Conservation (phyloP, 1,284 basidiomycete species). For the Hemileia vastatrix region DNA sequence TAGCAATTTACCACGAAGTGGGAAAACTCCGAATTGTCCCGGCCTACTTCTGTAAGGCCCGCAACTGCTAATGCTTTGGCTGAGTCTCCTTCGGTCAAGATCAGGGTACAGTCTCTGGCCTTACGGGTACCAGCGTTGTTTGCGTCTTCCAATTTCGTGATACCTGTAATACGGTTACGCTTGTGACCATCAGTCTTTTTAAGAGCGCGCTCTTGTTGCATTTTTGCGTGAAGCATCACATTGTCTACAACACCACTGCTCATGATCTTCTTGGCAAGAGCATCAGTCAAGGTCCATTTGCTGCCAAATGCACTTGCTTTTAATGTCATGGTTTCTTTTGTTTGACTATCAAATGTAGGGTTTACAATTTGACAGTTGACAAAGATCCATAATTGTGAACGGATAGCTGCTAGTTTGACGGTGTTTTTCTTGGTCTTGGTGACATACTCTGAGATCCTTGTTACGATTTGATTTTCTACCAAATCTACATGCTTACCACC, state of each 20-base stretch:
- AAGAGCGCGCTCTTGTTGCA: slow-evolving; percentile 87
- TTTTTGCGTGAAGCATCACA: slow-evolving; percentile 88
- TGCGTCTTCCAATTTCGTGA: slow-evolving; percentile 89
- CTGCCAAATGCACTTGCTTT: slow-evolving; percentile 78
- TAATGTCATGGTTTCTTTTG: slow-evolving; percentile 88
- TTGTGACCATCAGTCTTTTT: slow-evolving; percentile 96
- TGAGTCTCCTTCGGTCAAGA: slow-evolving; percentile 99
- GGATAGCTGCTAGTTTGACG: slow-evolving; percentile 81
- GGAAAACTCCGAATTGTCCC: slow-evolving; percentile 98
- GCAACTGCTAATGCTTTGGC: slow-evolving; percentile 93
- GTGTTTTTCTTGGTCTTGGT: slow-evolving; percentile 94
- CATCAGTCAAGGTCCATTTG: slow-evolving; percentile 78
- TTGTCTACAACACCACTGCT: slow-evolving; percentile 87
- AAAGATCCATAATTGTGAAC: slow-evolving; percentile 91
- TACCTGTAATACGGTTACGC: slow-evolving; percentile 63
- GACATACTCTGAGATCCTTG: slow-evolving; percentile 61
- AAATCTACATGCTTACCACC: slow-evolving; percentile 86
- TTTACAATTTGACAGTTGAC: slow-evolving; percentile 95
- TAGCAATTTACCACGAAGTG: slow-evolving; percentile 87
- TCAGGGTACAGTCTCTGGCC: slow-evolving; percentile 79
- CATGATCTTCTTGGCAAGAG: slow-evolving; percentile 86
- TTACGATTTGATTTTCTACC: slow-evolving; percentile 80
- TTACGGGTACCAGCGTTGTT: slow-evolving; percentile 86
- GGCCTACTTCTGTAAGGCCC: slow-evolving; percentile 84
- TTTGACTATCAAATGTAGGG: slow-evolving; percentile 97